Percentiles rank a stretch among this genome's conserved stretches.
phyloP scores from a whole-genome alignment of 345 rosid genomes.

The Populus euphratica region DNA sequence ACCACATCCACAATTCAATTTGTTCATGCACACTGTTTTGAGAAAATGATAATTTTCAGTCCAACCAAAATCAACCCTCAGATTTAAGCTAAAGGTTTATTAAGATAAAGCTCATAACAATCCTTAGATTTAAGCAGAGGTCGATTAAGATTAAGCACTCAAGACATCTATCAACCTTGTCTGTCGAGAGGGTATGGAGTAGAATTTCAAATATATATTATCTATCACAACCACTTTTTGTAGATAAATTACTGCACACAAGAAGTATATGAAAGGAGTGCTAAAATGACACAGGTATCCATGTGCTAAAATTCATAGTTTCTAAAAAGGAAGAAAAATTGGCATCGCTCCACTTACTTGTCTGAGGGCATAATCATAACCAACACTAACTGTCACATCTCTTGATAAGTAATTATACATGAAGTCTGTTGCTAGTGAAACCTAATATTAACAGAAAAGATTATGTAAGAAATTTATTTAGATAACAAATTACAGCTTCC shows the following conservation, averaged over 20 bases:
- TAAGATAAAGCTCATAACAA: too few species aligned
- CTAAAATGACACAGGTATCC: background rate
- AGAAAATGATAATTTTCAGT: too few species aligned
- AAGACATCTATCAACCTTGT: too few species aligned
- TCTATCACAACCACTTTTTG: background rate
- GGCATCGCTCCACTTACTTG: constrained; percentile 51
- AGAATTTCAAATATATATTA: constrained; percentile 1
- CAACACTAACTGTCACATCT: constrained; percentile 84
- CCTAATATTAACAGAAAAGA: constrained; percentile 35
- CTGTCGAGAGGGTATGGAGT: too few species aligned
- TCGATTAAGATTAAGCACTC: too few species aligned
- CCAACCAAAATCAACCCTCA: too few species aligned
- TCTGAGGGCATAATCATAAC: constrained; percentile 94
- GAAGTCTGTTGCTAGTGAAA: constrained; percentile 81
- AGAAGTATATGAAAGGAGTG: background rate
- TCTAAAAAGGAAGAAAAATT: background rate
- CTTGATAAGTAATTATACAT: constrained; percentile 84
- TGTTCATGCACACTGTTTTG: too few species aligned
- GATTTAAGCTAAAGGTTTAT: too few species aligned
- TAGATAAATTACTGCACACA: too few species aligned
- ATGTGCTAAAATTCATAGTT: background rate
- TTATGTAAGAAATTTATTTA: background rate
- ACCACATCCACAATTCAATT: too few species aligned
- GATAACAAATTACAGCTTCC: background rate
- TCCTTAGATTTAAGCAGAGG: too few species aligned